Evolutionary conservation across 164 flowering plant species (phyloP), one percentile per base, ranked within the genome.

Genomic region (Brasenia schreberi): DNA sequence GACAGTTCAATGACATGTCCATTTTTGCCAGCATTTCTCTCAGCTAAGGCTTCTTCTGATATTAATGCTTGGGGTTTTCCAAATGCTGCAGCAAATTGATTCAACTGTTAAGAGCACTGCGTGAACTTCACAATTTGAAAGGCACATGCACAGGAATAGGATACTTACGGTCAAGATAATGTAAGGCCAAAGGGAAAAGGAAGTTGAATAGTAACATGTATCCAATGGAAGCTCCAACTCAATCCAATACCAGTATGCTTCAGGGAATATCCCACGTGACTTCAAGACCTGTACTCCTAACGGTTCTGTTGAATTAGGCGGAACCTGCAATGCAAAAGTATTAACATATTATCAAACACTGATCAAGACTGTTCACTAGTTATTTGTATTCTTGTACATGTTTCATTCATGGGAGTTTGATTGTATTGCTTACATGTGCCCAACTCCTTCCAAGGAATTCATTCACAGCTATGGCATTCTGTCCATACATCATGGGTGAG

Each of bases 201-300:
- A 45, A 19, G 64, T 74, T 74, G 67, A 74, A 68, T 9, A 74
- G 65, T 9, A 71, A 18, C 5, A 58, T 60, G 70, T 63, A 74
- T 42, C 74, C 77, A 18, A 68, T 1, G 63, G 64, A 33, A 42
- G 71, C 78, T 7, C 75, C 71, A 18, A 59, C 70, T 42, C 78
- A 56, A 72, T 67, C 78, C 78, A 75, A 44, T 72, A 72, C 78
- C 75, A 71, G n/a, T 69, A 33, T 19, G 65, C 60, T 18, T 66
- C 65, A 12, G 72, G 18, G 53, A 75, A 72, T 27, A 72, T 19
- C 42, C 70, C 75, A 14, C 78, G 75, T 0, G 75, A 53, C 61
- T 69, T 60, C 64, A 71, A 59, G n/a, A 65, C 18, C 56, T 59
- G 62, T 16, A 67, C 42, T 6, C 77, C 77, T 27, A 74, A 43